phyloP scores from a whole-genome alignment of 768 basidiomycete species.

The Pulveroboletus sp. region DNA sequence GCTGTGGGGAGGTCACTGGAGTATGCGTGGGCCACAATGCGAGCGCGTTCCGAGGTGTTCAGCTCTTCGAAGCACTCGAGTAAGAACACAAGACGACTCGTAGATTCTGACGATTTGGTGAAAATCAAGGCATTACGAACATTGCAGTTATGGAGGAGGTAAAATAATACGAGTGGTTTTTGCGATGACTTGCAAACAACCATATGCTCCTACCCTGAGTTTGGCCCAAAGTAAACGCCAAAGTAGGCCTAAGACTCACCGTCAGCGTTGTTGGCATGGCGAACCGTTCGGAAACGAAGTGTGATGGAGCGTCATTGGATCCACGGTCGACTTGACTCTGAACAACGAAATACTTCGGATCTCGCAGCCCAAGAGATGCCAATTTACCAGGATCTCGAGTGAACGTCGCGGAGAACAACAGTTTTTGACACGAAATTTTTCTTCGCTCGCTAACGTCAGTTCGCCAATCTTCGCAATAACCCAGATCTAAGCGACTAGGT shows the following conservation, averaged over 20 bases:
- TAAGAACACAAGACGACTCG: constrained; percentile 72
- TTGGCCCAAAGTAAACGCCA: background rate
- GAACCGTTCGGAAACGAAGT: constrained; percentile 68
- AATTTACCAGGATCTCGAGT: constrained; percentile 94
- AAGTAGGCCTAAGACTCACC: constrained; percentile 37
- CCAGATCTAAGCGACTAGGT: constrained; percentile 47
- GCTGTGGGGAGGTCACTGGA: constrained; percentile 76
- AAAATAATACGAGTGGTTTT: constrained; percentile 87
- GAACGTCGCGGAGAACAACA: constrained; percentile 94
- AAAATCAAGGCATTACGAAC: constrained; percentile 81
- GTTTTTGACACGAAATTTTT: constrained; percentile 79
- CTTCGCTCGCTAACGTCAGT: constrained; percentile 55
- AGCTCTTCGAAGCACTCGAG: constrained; percentile 76
- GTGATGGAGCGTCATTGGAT: constrained; percentile 38
- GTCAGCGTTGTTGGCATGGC: constrained; percentile 75
- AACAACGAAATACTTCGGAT: constrained; percentile 88
- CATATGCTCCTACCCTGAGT: constrained; percentile 70
- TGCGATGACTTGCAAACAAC: constrained; percentile 68
- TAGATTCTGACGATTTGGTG: constrained; percentile 95
- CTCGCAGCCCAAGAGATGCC: constrained; percentile 66
- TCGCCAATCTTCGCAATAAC: constrained; percentile 22
- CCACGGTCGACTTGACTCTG: constrained; percentile 42
- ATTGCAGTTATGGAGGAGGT: constrained; percentile 63
- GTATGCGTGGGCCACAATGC: constrained; percentile 60
- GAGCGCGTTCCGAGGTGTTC: constrained; percentile 17